phyloP scores from a whole-genome alignment of 371 early-diverging fungal genomes.

The Batrachochytrium dendrobatidis region DNA sequence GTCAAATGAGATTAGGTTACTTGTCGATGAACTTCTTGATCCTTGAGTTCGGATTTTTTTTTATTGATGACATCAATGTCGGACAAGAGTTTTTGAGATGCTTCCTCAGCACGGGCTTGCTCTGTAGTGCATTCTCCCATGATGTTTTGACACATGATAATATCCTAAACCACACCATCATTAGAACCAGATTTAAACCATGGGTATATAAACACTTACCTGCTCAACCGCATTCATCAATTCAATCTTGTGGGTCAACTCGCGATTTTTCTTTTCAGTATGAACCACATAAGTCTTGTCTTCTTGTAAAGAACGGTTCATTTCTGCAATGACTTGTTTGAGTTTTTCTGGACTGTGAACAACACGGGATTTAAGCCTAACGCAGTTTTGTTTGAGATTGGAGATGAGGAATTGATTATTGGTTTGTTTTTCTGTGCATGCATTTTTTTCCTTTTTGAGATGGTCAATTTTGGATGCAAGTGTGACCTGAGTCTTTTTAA shows the following conservation, averaged over 20 bases:
- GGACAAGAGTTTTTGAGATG: slow-evolving; percentile 9
- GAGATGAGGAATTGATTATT: slow-evolving; percentile 13
- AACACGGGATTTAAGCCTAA: slow-evolving; percentile 40
- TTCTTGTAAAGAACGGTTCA: slow-evolving; percentile 29
- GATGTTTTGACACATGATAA: slow-evolving; percentile 35
- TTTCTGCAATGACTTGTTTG: slow-evolving; percentile 48
- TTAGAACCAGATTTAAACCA: not conserved
- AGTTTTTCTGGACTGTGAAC: slow-evolving; percentile 60
- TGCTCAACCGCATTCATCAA: slow-evolving; percentile 37
- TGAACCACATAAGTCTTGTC: slow-evolving; percentile 30
- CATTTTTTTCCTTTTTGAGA: slow-evolving; percentile 36
- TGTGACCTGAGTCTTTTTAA: slow-evolving; percentile 30
- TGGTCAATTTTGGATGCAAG: slow-evolving; percentile 27
- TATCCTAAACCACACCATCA: slow-evolving; percentile 23
- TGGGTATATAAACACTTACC: slow-evolving; percentile 16
- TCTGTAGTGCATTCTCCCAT: slow-evolving; percentile 39
- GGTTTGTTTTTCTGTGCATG: slow-evolving; percentile 32
- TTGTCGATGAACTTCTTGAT: slow-evolving; percentile 30
- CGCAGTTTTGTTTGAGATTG: slow-evolving; percentile 44
- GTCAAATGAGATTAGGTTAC: slow-evolving; percentile 11
- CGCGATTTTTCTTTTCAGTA: slow-evolving; percentile 40
- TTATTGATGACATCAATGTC: slow-evolving; percentile 33
- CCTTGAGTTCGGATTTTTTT: slow-evolving; percentile 23
- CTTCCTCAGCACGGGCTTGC: slow-evolving; percentile 25
- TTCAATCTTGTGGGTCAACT: slow-evolving; percentile 41